Evolutionary conservation across 108 stramenopile genomes (phyloP), one percentile per base, ranked within the genome.

Genomic region (Pseudonitzschia multiseries): DNA sequence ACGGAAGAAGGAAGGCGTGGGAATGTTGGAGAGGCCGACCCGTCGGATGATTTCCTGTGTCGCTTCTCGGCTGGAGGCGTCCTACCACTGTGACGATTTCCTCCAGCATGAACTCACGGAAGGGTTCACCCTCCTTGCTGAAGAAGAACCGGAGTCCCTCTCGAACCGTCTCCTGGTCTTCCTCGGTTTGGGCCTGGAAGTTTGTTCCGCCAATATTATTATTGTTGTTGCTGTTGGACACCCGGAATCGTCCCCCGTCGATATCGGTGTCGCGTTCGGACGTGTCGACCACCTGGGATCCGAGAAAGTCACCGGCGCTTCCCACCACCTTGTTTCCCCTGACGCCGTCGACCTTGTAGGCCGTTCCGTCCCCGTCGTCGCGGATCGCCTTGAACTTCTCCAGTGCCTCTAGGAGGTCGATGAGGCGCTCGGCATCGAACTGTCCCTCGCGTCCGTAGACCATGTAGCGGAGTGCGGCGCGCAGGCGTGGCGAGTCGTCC

Each of bases 131-230:
- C 70, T 97, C 97, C 17, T 90, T 84, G 32, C 84, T 80, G 83
- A 97, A 97, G 84, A 97, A 95, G 81, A 97, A 97, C 31, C 83
- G 74, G 17, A 97, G 73, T 21, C 94, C 97, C 71, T 93, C 94
- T 14, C 94, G 83, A 22, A 80, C 92, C 6, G 93, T 90, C 32
- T 83, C 65, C 74, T 89, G 68, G 69, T 93, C 92, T 26, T 80
- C 74, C 57, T 84, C 48, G 44, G 78, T 60, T 57, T 84, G 79
- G 44, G 40, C 43, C 62, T 53, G 41, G 10, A 26, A 75, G 50
- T 62, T 41, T 15, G 41, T 40, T 66, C 68, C 70, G 71, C 36
- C 70, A 72, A 53, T 63, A 0, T 32, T 12, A 4, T 46, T 51
- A 46, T 42, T 57, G 3, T 75, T 40, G 29, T 52, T 63, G 69